Percentiles rank a stretch among this genome's conserved stretches.
These are phyloP conservation scores for Rhizomucor pusillus DNA, from an alignment of 371 early-diverging fungal genomes.

Conservation along the genomic window DNA sequence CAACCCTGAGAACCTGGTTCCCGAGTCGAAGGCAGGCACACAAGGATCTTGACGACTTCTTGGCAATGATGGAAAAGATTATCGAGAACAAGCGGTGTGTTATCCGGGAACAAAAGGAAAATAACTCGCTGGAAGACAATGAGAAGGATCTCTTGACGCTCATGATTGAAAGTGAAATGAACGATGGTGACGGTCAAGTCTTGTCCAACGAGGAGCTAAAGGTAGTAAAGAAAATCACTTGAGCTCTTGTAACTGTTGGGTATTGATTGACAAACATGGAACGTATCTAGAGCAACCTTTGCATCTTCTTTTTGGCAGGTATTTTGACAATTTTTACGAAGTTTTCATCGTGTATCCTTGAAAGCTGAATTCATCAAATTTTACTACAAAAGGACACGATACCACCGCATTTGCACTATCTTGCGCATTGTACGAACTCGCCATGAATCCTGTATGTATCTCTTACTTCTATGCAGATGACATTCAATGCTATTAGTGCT, in stretches of 20 bases:
- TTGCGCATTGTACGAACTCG: constrained; percentile 21
- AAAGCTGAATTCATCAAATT: too few relatives aligned
- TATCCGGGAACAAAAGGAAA: constrained; percentile 21
- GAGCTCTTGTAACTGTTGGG: too few relatives aligned
- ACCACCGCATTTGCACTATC: constrained; percentile 27
- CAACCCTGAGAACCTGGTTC: constrained; percentile 9
- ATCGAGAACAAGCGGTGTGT: constrained; percentile 41
- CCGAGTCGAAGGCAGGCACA: constrained; percentile 17
- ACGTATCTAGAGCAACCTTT: constrained; percentile 27
- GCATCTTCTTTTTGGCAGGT: constrained; percentile 45
- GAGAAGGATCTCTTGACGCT: constrained; percentile 52
- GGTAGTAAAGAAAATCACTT: too few relatives aligned
- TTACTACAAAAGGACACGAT: constrained; percentile 39
- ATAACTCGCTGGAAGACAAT: constrained; percentile 24
- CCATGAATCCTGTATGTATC: background rate
- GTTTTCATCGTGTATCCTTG: too few relatives aligned
- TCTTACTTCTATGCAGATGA: background rate
- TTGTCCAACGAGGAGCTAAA: constrained; percentile 37
- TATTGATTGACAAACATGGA: too few relatives aligned
- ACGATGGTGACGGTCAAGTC: constrained; percentile 11
- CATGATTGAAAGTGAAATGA: constrained; percentile 47
- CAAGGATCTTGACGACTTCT: constrained; percentile 13
- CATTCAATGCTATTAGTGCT: background rate
- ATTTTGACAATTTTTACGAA: constrained; percentile 18
- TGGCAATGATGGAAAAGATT: constrained; percentile 12